A percentile compares a stretch with the other conserved stretches of the same genome.
Conservation (phyloP, 495 filamentous ascomycete genomes). For the Cenococcum geophilum region DNA sequence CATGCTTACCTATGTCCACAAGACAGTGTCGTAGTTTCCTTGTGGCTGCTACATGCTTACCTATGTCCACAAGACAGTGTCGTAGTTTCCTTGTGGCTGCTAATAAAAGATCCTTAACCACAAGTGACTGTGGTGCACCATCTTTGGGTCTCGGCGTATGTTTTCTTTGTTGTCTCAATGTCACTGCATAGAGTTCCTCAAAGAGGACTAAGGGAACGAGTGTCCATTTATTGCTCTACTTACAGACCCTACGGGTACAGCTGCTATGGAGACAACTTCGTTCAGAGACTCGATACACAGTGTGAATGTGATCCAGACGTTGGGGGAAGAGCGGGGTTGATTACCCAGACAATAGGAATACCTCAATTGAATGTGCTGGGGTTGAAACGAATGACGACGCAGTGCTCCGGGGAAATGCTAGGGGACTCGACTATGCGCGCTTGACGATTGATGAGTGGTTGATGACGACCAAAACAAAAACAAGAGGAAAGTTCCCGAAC, state of each 20-base stretch:
- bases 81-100: too few species aligned
- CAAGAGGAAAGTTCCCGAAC: not conserved
- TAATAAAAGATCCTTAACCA: too few species aligned
- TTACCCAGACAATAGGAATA: not conserved
- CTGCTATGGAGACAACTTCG: not conserved
- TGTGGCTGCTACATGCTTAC: too few species aligned
- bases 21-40: too few species aligned
- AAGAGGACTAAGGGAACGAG: not conserved
- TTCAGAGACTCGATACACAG: not conserved
- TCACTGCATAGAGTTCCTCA: not conserved
- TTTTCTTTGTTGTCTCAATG: not conserved
- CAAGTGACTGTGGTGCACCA: too few species aligned
- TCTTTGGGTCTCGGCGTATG: too few species aligned
- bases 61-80: too few species aligned
- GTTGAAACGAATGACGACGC: slow-evolving; percentile 1
- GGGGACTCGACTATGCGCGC: slow-evolving; percentile 8
- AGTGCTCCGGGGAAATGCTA: slow-evolving; percentile 6
- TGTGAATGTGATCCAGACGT: not conserved
- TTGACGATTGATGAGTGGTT: not conserved
- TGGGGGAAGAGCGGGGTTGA: slow-evolving; percentile 1
- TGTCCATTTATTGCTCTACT: not conserved
- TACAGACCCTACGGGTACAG: not conserved
- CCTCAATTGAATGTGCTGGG: not conserved
- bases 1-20: too few species aligned
- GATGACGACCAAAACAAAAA: not conserved